Evolutionary conservation across 2,329 filamentous ascomycete species (phyloP), one percentile per base, ranked within the genome.

Genomic region (Ampelomyces quisqualis): DNA sequence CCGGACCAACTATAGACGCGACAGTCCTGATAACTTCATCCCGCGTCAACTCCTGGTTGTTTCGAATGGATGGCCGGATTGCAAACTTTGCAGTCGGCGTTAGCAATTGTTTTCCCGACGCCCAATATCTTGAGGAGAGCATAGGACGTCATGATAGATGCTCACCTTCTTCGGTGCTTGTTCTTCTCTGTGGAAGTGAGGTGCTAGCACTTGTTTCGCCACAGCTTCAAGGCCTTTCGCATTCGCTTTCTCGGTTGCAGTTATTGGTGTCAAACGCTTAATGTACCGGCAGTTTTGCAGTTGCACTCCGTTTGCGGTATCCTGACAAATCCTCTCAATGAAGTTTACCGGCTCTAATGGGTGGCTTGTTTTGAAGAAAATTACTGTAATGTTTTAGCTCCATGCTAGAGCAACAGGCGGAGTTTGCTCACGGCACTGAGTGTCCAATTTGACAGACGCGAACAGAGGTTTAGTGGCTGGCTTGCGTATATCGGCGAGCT

Each of bases 41-140:
- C 43, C 86, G 79, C 53, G 79, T 84, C 46, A 91, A 74, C 3
- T 76, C 75, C 53, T 75, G 83, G 68, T 90, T 84, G 58, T 86
- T 88, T 40, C 88, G 82, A 47, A 88, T 80, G 10, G 80, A 85
- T n/a, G 85, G 81, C 30, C 88, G 81, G 53, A 94, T 90, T n/a
- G 87, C 88, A 68, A 89, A 93, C 87, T 91, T 39, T 18, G 34
- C 24, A 26, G 37, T n/a, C n/a, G 22, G 22, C 20, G 29, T 65
- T 51, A 65, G 59, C 43, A 34, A 10, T 10, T 24, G 22, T 24
- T 24, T 24, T 3, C 9, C 22, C 3, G 22, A 24, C 6, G 9
- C 22, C n/a, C n/a, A n/a, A n/a, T n/a, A n/a, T n/a, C n/a, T n/a
- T 7, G 5, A 11, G 17, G 5, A 7, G 13, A 8, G 13, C 23